Conservation (phyloP, 495 filamentous ascomycete species). For the Clavariopsis aquatica region DNA sequence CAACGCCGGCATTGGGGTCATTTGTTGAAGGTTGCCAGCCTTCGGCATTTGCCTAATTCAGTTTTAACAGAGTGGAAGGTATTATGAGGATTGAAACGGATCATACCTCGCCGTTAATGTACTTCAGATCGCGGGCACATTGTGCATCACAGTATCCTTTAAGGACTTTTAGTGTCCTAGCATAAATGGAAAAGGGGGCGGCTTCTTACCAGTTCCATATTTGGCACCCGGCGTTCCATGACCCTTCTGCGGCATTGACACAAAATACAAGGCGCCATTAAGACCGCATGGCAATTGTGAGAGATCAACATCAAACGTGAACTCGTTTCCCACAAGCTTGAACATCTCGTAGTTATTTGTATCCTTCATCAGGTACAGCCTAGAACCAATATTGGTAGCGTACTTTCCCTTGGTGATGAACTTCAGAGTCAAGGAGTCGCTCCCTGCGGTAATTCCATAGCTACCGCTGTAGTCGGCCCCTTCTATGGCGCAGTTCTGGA, state of each 20-base stretch:
- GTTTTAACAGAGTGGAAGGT: background rate
- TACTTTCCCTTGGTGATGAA: slow-evolving; percentile 38
- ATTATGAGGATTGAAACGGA: no score
- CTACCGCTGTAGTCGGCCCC: slow-evolving; percentile 38
- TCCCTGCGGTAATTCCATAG: slow-evolving; percentile 42
- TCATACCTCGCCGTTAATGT: slow-evolving; percentile 57
- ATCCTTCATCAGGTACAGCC: slow-evolving; percentile 63
- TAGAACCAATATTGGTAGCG: slow-evolving; percentile 49
- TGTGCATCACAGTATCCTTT: slow-evolving; percentile 69
- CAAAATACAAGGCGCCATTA: slow-evolving; percentile 69
- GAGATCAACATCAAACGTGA: slow-evolving; percentile 65
- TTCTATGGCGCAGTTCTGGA: slow-evolving; percentile 46
- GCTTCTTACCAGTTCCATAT: slow-evolving; percentile 64
- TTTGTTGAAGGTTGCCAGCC: slow-evolving; percentile 61
- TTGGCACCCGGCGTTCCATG: slow-evolving; percentile 60
- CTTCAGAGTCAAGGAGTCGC: slow-evolving; percentile 39
- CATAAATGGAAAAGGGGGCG: no score
- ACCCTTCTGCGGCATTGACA: slow-evolving; percentile 59
- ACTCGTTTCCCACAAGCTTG: slow-evolving; percentile 59
- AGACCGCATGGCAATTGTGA: slow-evolving; percentile 63
- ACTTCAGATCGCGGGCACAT: slow-evolving; percentile 56
- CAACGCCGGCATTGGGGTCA: slow-evolving; percentile 62
- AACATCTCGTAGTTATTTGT: slow-evolving; percentile 62
- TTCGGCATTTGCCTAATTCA: slow-evolving; percentile 46
- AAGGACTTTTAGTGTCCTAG: no score